Evolutionary conservation across 129 eudicot genomes (phyloP), one percentile per base, ranked within the genome.

Genomic region (Centella asiatica): DNA sequence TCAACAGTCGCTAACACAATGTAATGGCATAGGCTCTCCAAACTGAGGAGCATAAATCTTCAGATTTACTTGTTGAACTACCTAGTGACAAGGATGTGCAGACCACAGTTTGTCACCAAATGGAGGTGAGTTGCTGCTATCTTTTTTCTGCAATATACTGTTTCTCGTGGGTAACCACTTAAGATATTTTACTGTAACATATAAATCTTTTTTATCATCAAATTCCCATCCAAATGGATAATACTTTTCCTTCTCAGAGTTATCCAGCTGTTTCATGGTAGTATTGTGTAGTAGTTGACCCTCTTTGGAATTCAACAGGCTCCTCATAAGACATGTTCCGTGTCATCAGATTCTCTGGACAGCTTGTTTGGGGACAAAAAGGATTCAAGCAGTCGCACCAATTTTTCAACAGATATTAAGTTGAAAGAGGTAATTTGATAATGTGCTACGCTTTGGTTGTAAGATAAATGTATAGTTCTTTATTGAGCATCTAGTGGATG

Each of bases 311-410:
- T 63, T 60, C 44, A 59, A 39, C 95, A 89, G 97, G 85, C 72
- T 64, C 68, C 60, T 44, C 77, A 71, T 47, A 79, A 55, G 77
- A 49, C 88, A 42, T 44, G 68, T 48, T 76, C 77, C 8, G 80
- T 63, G 66, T 83, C 95, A 62, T 78, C 88, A 57, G 95, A 79
- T 78, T 85, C 95, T 26, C 73, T 85, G 64, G 92, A 76, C 49
- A 65, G 77, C 69, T 76, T 85, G 75, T 78, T 80, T 53, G 84
- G 76, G 62, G 89, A 79, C 72, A 79, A 74, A 26, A 75, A 69
- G 65, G 80, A 64, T 65, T 37, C 60, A 19, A 59, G 60, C 62
- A 64, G 73, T 59, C 69, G 64, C 47, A 33, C 67, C 76, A 62
- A 48, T 51, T 26, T 17, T 52, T 42, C 57, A 31, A 49, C 55